Evolutionary conservation across 2,329 filamentous ascomycete genomes (phyloP).

Genomic region (Fusarium sp.): DNA sequence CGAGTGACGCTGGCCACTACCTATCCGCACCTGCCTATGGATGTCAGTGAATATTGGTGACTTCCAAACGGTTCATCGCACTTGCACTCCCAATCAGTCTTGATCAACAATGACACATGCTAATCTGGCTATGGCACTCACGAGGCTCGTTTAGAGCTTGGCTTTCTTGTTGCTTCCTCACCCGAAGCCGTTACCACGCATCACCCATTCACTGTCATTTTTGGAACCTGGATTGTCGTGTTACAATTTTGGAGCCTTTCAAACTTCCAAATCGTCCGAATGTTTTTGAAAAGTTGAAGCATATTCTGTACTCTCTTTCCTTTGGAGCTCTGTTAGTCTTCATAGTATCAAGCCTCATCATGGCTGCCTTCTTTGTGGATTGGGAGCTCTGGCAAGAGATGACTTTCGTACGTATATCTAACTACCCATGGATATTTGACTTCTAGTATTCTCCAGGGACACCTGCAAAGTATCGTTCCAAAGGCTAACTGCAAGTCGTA

Average conservation of each 20-base stretch:
- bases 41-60: neutral
- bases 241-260: conserved; percentile 28
- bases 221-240: conserved; percentile 29
- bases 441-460: neutral
- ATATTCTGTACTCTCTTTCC: neutral
- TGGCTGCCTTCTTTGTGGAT: conserved; percentile 65
- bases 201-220: conserved; percentile 17
- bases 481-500: conserved; percentile 46
- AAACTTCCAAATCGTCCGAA: conserved; percentile 2
- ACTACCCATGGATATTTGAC: neutral
- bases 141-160: neutral
- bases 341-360: conserved; percentile 27
- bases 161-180: neutral
- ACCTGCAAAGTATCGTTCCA: neutral
- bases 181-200: conserved; percentile 6
- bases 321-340: neutral
- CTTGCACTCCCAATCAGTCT: neutral
- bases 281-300: conserved; percentile 16
- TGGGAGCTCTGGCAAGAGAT: conserved; percentile 91
- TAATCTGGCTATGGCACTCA: neutral
- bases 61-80: neutral
- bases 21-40: conserved; percentile 12
- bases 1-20: conserved; percentile 5
- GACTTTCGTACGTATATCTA: conserved; percentile 74
- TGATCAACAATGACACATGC: neutral